Evolutionary conservation across 257 asterid species (phyloP).

Genomic region (Vinca minor): DNA sequence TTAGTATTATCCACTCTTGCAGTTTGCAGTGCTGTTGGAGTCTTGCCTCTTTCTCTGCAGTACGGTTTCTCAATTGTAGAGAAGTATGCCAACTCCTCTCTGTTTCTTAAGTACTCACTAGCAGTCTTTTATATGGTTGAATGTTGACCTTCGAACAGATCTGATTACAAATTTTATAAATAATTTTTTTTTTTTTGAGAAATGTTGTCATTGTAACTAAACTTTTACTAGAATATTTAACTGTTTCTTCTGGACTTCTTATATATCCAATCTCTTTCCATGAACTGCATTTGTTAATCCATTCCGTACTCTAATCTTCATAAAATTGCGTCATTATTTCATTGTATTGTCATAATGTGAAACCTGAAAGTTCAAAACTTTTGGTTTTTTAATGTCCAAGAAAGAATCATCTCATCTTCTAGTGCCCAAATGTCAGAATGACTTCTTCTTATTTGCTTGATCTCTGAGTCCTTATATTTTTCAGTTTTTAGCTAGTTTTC

Average conservation of each 20-base stretch:
- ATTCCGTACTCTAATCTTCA: background rate
- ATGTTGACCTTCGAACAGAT: background rate
- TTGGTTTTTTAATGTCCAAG: background rate
- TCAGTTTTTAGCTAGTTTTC: conserved; percentile 3
- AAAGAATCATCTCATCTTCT: background rate
- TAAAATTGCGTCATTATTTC: background rate
- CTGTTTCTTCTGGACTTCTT: too few relatives aligned
- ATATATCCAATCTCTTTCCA: too few relatives aligned
- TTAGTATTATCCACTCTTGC: conserved; percentile 35
- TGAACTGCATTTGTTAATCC: too few relatives aligned
- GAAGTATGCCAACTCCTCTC: conserved; percentile 47
- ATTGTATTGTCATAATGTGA: background rate
- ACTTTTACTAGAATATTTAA: background rate
- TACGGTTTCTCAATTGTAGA: conserved; percentile 83
- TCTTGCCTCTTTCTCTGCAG: conserved; percentile 95
- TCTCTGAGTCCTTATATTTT: conserved; percentile 3
- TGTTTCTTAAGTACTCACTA: background rate
- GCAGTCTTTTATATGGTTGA: background rate
- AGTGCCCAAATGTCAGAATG: background rate
- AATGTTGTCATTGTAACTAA: too few relatives aligned
- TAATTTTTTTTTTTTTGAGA: too few relatives aligned
- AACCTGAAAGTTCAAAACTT: background rate
- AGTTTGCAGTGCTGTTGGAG: conserved; percentile 99
- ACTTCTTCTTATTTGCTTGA: too few relatives aligned
- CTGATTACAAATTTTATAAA: background rate